Conservation (phyloP, 441 rosid species). For the Hura crepitans region DNA sequence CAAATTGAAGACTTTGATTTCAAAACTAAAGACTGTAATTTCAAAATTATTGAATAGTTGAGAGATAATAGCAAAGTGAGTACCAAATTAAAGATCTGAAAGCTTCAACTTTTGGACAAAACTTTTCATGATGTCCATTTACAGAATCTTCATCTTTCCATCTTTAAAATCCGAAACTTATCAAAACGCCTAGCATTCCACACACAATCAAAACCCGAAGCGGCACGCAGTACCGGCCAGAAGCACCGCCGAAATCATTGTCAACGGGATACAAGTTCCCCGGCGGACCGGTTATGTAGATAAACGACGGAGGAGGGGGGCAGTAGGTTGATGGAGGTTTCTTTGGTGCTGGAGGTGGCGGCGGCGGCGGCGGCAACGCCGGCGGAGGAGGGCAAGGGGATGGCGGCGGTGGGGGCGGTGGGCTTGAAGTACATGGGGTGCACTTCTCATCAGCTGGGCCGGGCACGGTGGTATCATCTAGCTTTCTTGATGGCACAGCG, state of each 20-base stretch:
- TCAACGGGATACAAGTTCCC: conserved; percentile 66
- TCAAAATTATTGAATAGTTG: conserved; percentile 21
- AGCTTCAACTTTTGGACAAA: conserved; percentile 1
- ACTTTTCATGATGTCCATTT: not conserved
- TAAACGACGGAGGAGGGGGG: conserved; percentile 53
- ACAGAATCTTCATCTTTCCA: conserved; percentile 18
- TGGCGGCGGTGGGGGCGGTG: conserved; percentile 44
- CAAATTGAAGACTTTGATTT: not conserved
- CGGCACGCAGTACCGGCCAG: conserved; percentile 18
- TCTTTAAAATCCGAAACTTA: conserved; percentile 18
- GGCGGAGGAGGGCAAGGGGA: conserved; percentile 50
- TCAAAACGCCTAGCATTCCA: conserved; percentile 42
- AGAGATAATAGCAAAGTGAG: not conserved
- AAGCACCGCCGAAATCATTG: conserved; percentile 34
- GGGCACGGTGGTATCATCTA: conserved; percentile 34
- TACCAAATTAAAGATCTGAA: conserved; percentile 1
- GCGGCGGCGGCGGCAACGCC: conserved; percentile 41
- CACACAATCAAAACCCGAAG: conserved; percentile 30
- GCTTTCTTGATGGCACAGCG: conserved; percentile 33
- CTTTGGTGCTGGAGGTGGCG: conserved; percentile 41
- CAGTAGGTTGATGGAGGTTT: conserved; percentile 42
- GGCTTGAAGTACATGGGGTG: conserved; percentile 43
- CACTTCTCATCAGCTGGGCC: conserved; percentile 41
- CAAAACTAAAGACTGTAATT: not conserved
- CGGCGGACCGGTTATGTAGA: conserved; percentile 74